These are phyloP conservation scores for Pugionium dolabratum DNA, from an alignment of 345 rosid species.

Conservation along the genomic window DNA sequence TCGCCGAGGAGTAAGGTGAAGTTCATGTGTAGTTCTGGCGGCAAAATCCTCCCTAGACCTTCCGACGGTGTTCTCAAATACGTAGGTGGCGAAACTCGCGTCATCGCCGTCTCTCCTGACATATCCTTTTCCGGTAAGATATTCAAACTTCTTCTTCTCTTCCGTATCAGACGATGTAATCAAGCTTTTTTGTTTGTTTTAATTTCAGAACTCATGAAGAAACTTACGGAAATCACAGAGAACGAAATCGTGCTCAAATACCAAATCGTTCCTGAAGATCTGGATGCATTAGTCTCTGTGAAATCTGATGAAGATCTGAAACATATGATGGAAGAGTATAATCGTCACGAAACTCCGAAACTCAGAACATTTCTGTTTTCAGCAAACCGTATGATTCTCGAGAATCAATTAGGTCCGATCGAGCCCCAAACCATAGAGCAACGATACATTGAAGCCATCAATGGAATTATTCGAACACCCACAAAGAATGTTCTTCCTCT, in stretches of 20 bases:
- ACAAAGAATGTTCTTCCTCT: background rate
- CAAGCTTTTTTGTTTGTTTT: background rate
- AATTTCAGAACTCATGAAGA: constrained; percentile 67
- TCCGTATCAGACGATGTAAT: background rate
- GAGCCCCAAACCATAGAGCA: constrained; percentile 59
- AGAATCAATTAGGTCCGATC: constrained; percentile 38
- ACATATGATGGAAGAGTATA: constrained; percentile 77
- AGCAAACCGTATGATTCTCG: constrained; percentile 41
- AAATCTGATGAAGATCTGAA: constrained; percentile 71
- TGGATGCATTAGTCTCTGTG: constrained; percentile 77
- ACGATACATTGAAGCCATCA: constrained; percentile 81
- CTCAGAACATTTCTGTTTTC: constrained; percentile 75
- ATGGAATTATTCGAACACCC: constrained; percentile 48
- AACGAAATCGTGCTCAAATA: constrained; percentile 66
- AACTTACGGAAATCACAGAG: constrained; percentile 53
- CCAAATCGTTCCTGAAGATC: constrained; percentile 68
- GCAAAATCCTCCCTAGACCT: constrained; percentile 74
- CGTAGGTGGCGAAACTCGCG: constrained; percentile 91
- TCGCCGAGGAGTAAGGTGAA: constrained; percentile 56
- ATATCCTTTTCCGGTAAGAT: constrained; percentile 57
- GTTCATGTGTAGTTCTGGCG: constrained; percentile 86
- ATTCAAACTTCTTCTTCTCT: background rate
- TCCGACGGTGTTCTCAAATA: constrained; percentile 75
- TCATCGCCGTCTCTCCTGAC: constrained; percentile 61
- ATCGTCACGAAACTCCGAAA: constrained; percentile 58